Evolutionary conservation across 345 rosid genomes (phyloP), one percentile per base, ranked within the genome.

Genomic region (Geranium rotundifolium): DNA sequence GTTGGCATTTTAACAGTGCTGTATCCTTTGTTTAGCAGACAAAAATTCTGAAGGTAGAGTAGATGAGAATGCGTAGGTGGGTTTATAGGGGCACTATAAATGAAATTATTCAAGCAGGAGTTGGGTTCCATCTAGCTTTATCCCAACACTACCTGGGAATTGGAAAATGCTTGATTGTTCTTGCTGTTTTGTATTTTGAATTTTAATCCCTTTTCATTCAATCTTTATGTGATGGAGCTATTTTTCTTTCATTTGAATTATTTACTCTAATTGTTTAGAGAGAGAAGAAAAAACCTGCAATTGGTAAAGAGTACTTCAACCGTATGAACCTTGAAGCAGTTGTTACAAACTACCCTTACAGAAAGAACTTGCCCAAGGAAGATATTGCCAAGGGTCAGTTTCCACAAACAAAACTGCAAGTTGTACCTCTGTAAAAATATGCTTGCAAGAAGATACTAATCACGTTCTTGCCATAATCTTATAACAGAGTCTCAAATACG

Each of bases 261-360:
- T 70, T 69, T 56, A 30, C 70, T 65, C 56, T 18, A 65, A 59
- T 71, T 76, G 61, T 67, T 46, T 82, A 95, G 99, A 95, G 96
- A 73, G 97, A 88, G 72, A 69, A 74, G 84, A 90, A 86, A 71
- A 88, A 78, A 70, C 93, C 99, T 50, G 68, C 76, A 39, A 79
- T 95, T 56, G 99, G 97, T 54, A 95, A 95, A 79, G 93, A 95
- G 79, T 95, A 95, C 81, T 95, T 95, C 82, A 75, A 81, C 69
- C 90, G 78, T 82, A 85, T 75, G 85, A 84, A 85, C 72, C 97
- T 95, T 71, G 95, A 90, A 80, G 95, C 80, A 69, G 86, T 95
- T 68, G 97, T 95, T 56, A 77, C 65, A 66, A 77, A 82, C 73
- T 95, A 95, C 72, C 99, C 99, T 50, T 90, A 84, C 68, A 81